Conservation (phyloP, 306 rosid species). For the Arachis stenosperma region DNA sequence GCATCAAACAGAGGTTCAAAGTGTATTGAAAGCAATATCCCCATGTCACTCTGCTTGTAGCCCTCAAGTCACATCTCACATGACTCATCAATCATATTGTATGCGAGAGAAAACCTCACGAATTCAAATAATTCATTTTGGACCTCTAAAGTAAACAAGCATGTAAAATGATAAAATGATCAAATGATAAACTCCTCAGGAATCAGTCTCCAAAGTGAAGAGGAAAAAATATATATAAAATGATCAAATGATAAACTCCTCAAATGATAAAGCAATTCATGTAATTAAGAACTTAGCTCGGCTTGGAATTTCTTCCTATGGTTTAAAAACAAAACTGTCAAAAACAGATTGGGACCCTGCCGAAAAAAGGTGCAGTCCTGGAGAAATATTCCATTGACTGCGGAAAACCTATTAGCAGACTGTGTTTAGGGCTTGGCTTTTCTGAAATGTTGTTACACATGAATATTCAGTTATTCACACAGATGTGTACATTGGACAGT, state of each 20-base stretch:
- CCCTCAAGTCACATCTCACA: neutral
- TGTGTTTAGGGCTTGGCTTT: neutral
- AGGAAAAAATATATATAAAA: no score
- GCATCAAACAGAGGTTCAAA: conserved; percentile 11
- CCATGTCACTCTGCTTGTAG: neutral
- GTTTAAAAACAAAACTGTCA: conserved; percentile 1
- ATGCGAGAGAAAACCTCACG: neutral
- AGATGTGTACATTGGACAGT: neutral
- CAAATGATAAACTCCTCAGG: neutral
- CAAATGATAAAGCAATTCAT: neutral
- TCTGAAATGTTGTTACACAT: neutral
- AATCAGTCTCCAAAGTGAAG: neutral
- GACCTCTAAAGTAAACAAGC: no score
- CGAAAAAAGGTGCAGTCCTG: neutral
- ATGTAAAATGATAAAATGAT: no score
- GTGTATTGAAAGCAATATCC: neutral
- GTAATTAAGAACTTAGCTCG: neutral
- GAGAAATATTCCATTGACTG: neutral
- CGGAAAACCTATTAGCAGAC: neutral
- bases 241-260: no score
- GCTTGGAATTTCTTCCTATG: neutral
- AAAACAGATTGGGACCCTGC: neutral
- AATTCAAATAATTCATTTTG: no score
- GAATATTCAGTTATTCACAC: conserved; percentile 9
- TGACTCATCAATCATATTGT: neutral